Percentiles rank a stretch among this genome's conserved stretches.
These are phyloP conservation scores for Orbilia blumenaviensis DNA, from an alignment of 2,329 filamentous ascomycete species.

Conservation along the genomic window DNA sequence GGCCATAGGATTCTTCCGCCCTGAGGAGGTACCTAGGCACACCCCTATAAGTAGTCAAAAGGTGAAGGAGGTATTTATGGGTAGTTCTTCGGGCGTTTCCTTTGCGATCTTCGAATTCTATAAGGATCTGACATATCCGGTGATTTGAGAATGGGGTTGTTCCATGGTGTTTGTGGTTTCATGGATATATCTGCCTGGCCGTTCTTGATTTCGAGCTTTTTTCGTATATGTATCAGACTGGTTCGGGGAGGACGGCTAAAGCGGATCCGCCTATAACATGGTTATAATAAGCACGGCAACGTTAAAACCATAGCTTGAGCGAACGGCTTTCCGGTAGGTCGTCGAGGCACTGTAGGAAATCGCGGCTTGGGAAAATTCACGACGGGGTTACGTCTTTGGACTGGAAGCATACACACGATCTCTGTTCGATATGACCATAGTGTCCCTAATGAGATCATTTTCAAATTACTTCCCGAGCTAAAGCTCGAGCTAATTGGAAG, in stretches of 20 bases:
- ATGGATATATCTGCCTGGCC: background rate
- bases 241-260: constrained; percentile 27
- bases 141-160: background rate
- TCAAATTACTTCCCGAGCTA: background rate
- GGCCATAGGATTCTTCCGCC: too few species aligned
- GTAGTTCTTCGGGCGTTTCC: constrained; percentile 19
- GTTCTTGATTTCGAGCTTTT: background rate
- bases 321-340: constrained; percentile 1
- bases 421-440: background rate
- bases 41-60: background rate
- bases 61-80: background rate
- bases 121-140: constrained; percentile 23
- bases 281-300: constrained; percentile 33
- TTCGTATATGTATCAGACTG: background rate
- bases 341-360: constrained; percentile 30
- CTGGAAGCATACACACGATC: background rate
- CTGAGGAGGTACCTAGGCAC: background rate
- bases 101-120: constrained; percentile 20
- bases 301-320: constrained; percentile 10
- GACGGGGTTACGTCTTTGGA: constrained; percentile 7
- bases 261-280: constrained; percentile 31
- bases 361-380: constrained; percentile 22
- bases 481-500: constrained; percentile 8
- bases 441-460: constrained; percentile 18
- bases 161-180: constrained; percentile 16